Conservation (phyloP, 768 basidiomycete species). For the Mycena chlorophos region DNA sequence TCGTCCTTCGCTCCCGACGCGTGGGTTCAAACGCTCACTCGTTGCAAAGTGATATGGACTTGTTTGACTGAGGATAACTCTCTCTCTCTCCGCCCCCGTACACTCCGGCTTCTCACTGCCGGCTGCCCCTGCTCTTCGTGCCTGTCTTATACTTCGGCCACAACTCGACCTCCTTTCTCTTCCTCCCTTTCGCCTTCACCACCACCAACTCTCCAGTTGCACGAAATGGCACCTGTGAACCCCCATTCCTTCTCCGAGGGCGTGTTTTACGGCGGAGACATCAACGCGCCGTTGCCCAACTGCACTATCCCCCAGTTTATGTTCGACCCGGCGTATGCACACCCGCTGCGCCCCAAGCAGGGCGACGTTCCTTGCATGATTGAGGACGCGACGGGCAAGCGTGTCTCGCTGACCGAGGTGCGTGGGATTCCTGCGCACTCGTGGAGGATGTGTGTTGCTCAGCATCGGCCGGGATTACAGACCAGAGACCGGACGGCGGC, state of each 20-base stretch:
- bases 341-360: constrained; percentile 43
- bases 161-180: no score
- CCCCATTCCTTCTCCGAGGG: constrained; percentile 24
- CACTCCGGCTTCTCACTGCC: no score
- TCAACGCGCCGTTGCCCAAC: constrained; percentile 46
- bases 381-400: constrained; percentile 48
- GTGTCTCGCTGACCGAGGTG: constrained; percentile 44
- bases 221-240: no score
- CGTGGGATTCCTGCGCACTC: background rate
- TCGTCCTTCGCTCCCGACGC: background rate
- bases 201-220: no score
- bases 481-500: constrained; percentile 40
- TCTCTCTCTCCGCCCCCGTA: constrained; percentile 13
- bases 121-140: background rate
- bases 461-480: no score
- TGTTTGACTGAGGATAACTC: constrained; percentile 3
- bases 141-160: no score
- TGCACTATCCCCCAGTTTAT: constrained; percentile 59
- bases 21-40: background rate
- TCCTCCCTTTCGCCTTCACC: no score
- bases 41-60: background rate
- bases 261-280: constrained; percentile 29
- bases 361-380: constrained; percentile 48
- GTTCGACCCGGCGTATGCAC: constrained; percentile 42
- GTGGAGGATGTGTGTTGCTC: no score